These are phyloP conservation scores for Plasmodium inui DNA, from an alignment of 169 alveolate genomes.

Conservation along the genomic window DNA sequence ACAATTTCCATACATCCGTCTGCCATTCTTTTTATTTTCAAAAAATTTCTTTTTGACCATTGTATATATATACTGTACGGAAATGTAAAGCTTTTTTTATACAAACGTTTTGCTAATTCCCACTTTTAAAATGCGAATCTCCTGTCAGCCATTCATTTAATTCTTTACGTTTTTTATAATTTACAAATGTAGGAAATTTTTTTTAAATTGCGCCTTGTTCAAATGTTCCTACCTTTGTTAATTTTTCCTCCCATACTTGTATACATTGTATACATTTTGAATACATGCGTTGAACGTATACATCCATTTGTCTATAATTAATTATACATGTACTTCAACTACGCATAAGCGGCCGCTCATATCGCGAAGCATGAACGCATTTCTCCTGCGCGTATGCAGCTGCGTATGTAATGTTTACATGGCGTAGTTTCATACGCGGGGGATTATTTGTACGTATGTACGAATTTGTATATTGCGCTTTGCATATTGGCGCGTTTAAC, in stretches of 20 bases:
- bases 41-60: neutral
- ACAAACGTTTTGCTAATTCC: neutral
- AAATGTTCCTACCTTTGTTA: neutral
- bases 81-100: neutral
- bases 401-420: neutral
- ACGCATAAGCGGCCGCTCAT: neutral
- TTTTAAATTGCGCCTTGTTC: neutral
- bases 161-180: neutral
- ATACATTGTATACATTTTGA: neutral
- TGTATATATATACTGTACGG: neutral
- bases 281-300: neutral
- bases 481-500: neutral
- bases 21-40: neutral
- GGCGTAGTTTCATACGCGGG: neutral
- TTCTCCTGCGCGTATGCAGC: neutral
- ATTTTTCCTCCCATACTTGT: neutral
- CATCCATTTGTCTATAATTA: neutral
- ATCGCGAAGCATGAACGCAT: neutral
- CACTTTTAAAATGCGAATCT: neutral
- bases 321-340: neutral
- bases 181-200: neutral
- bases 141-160: neutral
- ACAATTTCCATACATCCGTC: neutral
- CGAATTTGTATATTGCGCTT: neutral
- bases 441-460: neutral